Evolutionary conservation across 345 rosid species (phyloP).

Genomic region (Theobroma cacao): DNA sequence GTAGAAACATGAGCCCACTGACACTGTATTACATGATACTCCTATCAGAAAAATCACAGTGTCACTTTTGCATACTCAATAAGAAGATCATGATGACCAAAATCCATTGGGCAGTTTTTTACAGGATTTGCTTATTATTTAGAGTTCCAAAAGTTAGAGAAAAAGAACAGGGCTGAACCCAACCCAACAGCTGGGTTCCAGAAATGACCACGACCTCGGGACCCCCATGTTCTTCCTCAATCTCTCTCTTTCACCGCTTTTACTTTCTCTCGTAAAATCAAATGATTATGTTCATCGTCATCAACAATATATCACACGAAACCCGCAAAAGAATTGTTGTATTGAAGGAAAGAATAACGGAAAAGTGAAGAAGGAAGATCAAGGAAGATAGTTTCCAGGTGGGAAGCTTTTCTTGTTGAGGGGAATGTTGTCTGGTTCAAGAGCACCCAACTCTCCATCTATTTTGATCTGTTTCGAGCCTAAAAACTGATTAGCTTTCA

Average conservation of each 20-base stretch:
- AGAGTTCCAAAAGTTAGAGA: background rate
- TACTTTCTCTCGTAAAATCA: slow-evolving; percentile 23
- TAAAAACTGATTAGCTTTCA: background rate
- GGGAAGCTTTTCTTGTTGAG: slow-evolving; percentile 47
- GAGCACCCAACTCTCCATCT: slow-evolving; percentile 14
- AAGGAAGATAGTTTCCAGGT: background rate
- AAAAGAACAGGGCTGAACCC: background rate
- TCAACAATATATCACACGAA: slow-evolving; percentile 7
- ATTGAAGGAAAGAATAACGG: background rate
- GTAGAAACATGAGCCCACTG: background rate
- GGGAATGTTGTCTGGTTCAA: slow-evolving; percentile 68
- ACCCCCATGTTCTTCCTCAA: slow-evolving; percentile 11
- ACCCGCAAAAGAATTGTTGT: background rate
- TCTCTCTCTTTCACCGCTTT: slow-evolving; percentile 16
- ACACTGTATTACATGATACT: background rate
- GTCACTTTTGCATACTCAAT: background rate
- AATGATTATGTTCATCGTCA: slow-evolving; percentile 29
- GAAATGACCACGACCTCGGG: slow-evolving; percentile 28
- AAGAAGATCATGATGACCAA: background rate
- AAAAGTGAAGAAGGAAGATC: background rate
- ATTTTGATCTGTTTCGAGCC: background rate
- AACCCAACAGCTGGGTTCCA: slow-evolving; percentile 3
- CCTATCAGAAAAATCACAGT: background rate
- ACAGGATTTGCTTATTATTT: too few relatives aligned
- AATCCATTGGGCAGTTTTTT: background rate